Evolutionary conservation across 805 yeast species (phyloP), one percentile per base, ranked within the genome.

Genomic region (Metschnikowia noctiluminum): DNA sequence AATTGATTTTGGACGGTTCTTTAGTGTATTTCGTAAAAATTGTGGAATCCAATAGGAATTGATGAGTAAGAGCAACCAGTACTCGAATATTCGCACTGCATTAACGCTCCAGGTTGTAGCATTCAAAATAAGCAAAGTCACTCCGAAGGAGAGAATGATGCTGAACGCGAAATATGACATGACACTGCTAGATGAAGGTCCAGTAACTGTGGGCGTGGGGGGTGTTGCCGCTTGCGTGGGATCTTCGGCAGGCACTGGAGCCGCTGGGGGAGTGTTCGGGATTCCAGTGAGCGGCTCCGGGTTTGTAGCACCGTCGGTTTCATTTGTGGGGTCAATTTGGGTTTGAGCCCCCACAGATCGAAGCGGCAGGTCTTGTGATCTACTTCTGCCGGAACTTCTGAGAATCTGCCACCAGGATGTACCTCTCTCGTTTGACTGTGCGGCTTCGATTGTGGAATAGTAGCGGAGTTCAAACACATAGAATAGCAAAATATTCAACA

Each of bases 21-120:
- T 76, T 28, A 83, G 63, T 2, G 84, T 79, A 62, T 89, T 89
- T 62, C 97, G 75, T 57, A 82, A 83, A 38, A 88, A 84, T 64
- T 91, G 98, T 1, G 97, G 97, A 13, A 87, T 56, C 97, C 97
- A 90, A 56, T 79, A 84, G 1, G 96, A 86, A 62, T 82, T 86
- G 28, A 85, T 57, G 1, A 74, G 43, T 1, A 82, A 51, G 9
- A 85, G 62, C 1, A 78, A 66, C 5, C 77, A 44, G 48, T 78
- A 81, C 61, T 89, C 96, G 58, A 84, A 79, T 1, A 71, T 56
- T 28, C 63, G 64, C 47, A 96, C 68, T 35, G 79, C 68, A 15
- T 62, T 68, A 16, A 71, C 71, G 37, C 90, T 83, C 95, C 94
- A 87, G 40, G 79, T 85, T 76, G 43, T 43, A 9, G 55, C 45